A percentile compares a stretch with the other conserved stretches of the same genome.
phyloP scores from a whole-genome alignment of 441 rosid genomes.

The Flueggea neowawraea region DNA sequence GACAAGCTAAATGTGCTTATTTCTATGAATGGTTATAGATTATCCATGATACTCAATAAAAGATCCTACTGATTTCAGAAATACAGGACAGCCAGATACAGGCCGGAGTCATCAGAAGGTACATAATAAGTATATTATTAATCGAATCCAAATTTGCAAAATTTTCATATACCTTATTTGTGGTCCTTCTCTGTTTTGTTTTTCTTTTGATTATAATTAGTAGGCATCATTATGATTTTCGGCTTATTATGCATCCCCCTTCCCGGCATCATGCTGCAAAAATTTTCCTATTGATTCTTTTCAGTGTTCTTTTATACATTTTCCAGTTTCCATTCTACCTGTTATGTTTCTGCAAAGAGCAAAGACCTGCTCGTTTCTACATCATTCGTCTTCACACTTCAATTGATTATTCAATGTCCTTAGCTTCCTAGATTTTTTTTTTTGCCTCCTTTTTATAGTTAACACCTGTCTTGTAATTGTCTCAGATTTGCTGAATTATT shows the following conservation, averaged over 20 bases:
- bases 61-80: constrained; percentile 38
- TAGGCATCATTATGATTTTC: too few relatives aligned
- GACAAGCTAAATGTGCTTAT: constrained; percentile 2
- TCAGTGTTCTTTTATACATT: too few relatives aligned
- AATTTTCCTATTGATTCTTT: too few relatives aligned
- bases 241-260: too few relatives aligned
- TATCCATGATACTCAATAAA: constrained; percentile 5
- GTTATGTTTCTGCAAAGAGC: too few relatives aligned
- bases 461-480: background rate
- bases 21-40: constrained; percentile 4
- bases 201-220: background rate
- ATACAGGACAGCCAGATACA: constrained; percentile 86
- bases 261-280: too few relatives aligned
- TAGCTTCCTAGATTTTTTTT: background rate
- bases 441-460: background rate
- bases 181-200: constrained; percentile 3
- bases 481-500: background rate
- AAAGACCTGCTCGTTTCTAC: background rate
- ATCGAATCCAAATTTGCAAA: background rate
- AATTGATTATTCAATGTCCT: background rate
- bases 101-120: constrained; percentile 75
- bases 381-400: background rate
- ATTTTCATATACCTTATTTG: background rate
- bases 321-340: too few relatives aligned
- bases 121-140: constrained; percentile 10